Conservation (phyloP, 306 rosid genomes). For the Amphicarpaea edgeworthii region DNA sequence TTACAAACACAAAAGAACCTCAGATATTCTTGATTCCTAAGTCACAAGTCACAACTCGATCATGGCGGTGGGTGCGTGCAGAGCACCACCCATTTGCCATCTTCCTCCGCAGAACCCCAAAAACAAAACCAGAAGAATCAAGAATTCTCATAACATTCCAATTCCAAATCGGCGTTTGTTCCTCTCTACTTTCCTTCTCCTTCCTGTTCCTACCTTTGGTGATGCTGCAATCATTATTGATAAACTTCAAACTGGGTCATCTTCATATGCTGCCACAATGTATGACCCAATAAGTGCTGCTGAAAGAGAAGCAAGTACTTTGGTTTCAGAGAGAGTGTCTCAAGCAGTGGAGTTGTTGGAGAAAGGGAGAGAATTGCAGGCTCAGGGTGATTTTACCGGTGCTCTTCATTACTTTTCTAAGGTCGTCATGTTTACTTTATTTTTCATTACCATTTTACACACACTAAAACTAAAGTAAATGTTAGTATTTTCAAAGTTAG, state of each 20-base stretch:
- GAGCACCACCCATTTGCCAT: slow-evolving; percentile 57
- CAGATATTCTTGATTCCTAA: slow-evolving; percentile 42
- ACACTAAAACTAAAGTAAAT: not conserved
- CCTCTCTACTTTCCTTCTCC: slow-evolving; percentile 57
- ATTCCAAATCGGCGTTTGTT: slow-evolving; percentile 58
- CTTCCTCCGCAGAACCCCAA: slow-evolving; percentile 43
- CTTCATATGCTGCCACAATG: slow-evolving; percentile 45
- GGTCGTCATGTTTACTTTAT: slow-evolving; percentile 39
- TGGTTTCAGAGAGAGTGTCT: slow-evolving; percentile 61
- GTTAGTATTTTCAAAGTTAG: not conserved
- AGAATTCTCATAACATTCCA: slow-evolving; percentile 32
- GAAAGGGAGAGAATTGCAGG: slow-evolving; percentile 78
- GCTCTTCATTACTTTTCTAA: slow-evolving; percentile 73
- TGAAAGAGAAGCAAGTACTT: slow-evolving; percentile 65
- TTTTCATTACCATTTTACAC: too few relatives aligned
- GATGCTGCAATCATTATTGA: slow-evolving; percentile 16
- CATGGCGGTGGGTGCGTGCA: slow-evolving; percentile 63
- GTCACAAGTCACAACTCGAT: too few relatives aligned
- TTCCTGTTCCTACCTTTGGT: slow-evolving; percentile 46
- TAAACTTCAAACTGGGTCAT: slow-evolving; percentile 23
- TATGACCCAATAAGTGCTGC: slow-evolving; percentile 64
- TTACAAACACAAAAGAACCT: slow-evolving; percentile 1
- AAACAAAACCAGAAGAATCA: slow-evolving; percentile 17
- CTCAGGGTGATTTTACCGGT: slow-evolving; percentile 67
- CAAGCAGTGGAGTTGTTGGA: slow-evolving; percentile 73